These are phyloP conservation scores for Hanseniaspora clermontiae DNA, from an alignment of 805 yeast species.

Conservation along the genomic window DNA sequence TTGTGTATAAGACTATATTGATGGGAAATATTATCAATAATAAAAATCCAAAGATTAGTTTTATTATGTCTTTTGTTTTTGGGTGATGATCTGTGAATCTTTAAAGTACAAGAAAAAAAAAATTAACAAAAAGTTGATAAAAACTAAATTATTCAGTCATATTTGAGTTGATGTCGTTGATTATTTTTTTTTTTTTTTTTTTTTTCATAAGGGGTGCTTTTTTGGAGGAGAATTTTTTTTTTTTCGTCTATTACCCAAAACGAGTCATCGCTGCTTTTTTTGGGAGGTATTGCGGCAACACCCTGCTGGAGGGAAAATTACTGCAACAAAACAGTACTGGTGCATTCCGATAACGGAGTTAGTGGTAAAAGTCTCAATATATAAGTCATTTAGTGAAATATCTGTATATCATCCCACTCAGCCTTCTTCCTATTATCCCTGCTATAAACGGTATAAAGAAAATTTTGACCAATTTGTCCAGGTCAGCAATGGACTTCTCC, in stretches of 20 bases:
- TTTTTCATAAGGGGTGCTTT: too few relatives aligned
- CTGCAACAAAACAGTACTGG: background rate
- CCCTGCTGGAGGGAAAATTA: too few relatives aligned
- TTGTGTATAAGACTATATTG: background rate
- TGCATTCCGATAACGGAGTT: background rate
- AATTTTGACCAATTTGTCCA: background rate
- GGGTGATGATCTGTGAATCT: background rate
- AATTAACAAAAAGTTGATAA: too few relatives aligned
- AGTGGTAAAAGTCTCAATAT: background rate
- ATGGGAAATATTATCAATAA: too few relatives aligned
- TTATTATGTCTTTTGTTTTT: background rate
- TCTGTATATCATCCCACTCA: constrained; percentile 2
- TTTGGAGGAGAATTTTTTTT: too few relatives aligned
- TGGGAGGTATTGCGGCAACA: background rate
- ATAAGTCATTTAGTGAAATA: background rate
- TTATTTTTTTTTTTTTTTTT: too few relatives aligned
- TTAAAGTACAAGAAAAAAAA: too few relatives aligned
- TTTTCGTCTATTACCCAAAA: background rate
- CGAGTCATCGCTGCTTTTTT: background rate
- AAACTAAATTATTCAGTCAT: too few relatives aligned
- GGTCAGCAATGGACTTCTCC: background rate
- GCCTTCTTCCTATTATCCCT: background rate
- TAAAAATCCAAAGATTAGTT: too few relatives aligned
- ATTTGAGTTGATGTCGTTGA: too few relatives aligned
- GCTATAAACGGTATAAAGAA: constrained; percentile 10